phyloP scores from a whole-genome alignment of 2,329 filamentous ascomycete genomes.

The Stagonosporopsis cucurbitacearum region DNA sequence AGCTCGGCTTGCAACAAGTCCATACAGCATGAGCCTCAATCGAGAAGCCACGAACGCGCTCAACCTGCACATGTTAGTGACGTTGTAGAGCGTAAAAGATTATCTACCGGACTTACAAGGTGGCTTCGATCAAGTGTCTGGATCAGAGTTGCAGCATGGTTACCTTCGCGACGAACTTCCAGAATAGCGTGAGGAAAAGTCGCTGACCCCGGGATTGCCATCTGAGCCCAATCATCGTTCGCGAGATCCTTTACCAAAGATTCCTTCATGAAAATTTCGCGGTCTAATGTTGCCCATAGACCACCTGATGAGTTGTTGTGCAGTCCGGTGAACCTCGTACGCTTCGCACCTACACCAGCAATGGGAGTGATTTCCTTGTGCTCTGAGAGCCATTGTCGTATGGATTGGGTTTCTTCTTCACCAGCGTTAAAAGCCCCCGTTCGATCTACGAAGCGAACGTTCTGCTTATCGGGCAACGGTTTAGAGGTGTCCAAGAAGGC shows the following conservation, averaged over 20 bases:
- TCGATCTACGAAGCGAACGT: slow-evolving; percentile 20
- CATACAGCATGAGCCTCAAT: slow-evolving; percentile 61
- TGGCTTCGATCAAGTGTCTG: slow-evolving; percentile 56
- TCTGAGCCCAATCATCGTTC: slow-evolving; percentile 41
- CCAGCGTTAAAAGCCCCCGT: slow-evolving; percentile 4
- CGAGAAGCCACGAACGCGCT: slow-evolving; percentile 61
- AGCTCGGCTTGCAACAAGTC: slow-evolving; percentile 53
- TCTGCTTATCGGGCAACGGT: slow-evolving; percentile 22
- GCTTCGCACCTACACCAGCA: slow-evolving; percentile 53
- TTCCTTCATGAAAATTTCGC: slow-evolving; percentile 52
- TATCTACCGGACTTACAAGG: slow-evolving; percentile 44
- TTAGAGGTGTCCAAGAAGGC: slow-evolving; percentile 47
- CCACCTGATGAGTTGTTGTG: slow-evolving; percentile 53
- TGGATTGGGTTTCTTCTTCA: slow-evolving; percentile 28
- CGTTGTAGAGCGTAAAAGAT: slow-evolving; percentile 5
- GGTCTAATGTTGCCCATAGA: slow-evolving; percentile 58
- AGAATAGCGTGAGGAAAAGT: slow-evolving; percentile 60
- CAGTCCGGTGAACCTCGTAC: slow-evolving; percentile 58
- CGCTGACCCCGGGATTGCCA: slow-evolving; percentile 29
- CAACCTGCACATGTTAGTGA: slow-evolving; percentile 46
- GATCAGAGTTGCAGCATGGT: slow-evolving; percentile 48
- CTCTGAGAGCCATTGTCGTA: slow-evolving; percentile 53
- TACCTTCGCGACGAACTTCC: slow-evolving; percentile 58
- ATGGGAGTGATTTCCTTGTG: slow-evolving; percentile 56
- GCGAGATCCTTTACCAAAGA: slow-evolving; percentile 35